Evolutionary conservation across 139 green algal species (phyloP).

Genomic region (Ettlia oleoabundans): DNA sequence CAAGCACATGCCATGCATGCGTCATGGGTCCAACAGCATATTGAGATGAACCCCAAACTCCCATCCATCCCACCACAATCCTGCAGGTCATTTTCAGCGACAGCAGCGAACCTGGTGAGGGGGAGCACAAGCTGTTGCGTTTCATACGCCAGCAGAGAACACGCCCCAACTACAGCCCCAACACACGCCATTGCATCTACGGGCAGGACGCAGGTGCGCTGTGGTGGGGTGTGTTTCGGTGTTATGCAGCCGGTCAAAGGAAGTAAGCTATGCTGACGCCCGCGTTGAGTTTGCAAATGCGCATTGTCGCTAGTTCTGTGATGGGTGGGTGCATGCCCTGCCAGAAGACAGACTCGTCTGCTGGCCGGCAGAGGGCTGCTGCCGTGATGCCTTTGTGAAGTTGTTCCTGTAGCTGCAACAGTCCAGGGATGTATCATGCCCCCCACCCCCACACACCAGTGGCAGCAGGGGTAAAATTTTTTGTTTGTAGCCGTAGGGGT

Average conservation of each 20-base stretch:
- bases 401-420: no score
- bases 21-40: background rate
- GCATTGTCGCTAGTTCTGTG: background rate
- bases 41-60: no score
- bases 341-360: no score
- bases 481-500: no score
- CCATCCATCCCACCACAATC: background rate
- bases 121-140: conserved; percentile 79
- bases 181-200: conserved; percentile 77
- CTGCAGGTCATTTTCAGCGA: conserved; percentile 76
- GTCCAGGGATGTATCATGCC: no score
- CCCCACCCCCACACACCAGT: no score
- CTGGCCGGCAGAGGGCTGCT: no score
- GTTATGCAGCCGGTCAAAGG: no score
- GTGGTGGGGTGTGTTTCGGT: background rate
- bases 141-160: conserved; percentile 64
- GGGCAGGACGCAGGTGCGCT: conserved; percentile 48
- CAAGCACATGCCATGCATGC: background rate
- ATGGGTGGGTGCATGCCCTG: background rate
- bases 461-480: no score
- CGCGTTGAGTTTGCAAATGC: background rate
- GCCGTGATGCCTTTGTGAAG: no score
- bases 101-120: conserved; percentile 75
- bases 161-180: conserved; percentile 60
- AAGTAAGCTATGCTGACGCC: background rate